phyloP scores from a whole-genome alignment of 1,284 basidiomycete genomes.

The Apiotrichum akiyoshidainum region DNA sequence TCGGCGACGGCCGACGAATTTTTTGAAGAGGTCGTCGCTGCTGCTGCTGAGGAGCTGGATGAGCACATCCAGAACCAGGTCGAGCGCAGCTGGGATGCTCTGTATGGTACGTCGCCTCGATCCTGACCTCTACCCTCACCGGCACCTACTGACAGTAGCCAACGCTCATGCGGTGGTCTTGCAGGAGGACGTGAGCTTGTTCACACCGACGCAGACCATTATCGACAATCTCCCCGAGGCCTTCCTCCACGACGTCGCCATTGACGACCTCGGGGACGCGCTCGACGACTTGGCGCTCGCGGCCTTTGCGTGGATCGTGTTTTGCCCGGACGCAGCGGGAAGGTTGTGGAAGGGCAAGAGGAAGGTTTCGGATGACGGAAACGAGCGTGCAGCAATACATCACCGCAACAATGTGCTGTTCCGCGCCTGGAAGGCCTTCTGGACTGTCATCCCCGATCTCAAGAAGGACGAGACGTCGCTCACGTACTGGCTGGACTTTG shows the following conservation, averaged over 20 bases:
- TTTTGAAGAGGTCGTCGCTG: not conserved
- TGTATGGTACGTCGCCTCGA: not conserved
- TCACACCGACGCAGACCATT: not conserved
- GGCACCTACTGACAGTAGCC: not conserved
- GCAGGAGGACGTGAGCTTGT: too few relatives aligned
- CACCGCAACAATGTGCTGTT: slow-evolving; percentile 26
- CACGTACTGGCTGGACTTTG: slow-evolving; percentile 36
- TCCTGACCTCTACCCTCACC: too few relatives aligned
- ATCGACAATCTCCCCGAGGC: not conserved
- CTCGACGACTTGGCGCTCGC: not conserved
- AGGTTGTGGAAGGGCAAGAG: slow-evolving; percentile 3
- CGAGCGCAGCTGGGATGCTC: not conserved
- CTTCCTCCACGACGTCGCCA: slow-evolving; percentile 2
- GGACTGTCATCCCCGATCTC: slow-evolving; percentile 27
- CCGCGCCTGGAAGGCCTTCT: slow-evolving; percentile 36
- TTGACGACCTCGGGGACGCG: not conserved
- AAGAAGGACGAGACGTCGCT: slow-evolving; percentile 21
- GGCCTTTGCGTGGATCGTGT: too few relatives aligned
- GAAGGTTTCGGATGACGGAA: not conserved
- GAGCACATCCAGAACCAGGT: not conserved
- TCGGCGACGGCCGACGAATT: not conserved
- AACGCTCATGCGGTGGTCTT: not conserved
- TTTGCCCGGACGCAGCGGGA: not conserved
- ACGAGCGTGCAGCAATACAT: slow-evolving; percentile 2
- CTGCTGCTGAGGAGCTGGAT: not conserved